phyloP scores from a whole-genome alignment of 495 filamentous ascomycete genomes.

The Annulohypoxylon nitens region DNA sequence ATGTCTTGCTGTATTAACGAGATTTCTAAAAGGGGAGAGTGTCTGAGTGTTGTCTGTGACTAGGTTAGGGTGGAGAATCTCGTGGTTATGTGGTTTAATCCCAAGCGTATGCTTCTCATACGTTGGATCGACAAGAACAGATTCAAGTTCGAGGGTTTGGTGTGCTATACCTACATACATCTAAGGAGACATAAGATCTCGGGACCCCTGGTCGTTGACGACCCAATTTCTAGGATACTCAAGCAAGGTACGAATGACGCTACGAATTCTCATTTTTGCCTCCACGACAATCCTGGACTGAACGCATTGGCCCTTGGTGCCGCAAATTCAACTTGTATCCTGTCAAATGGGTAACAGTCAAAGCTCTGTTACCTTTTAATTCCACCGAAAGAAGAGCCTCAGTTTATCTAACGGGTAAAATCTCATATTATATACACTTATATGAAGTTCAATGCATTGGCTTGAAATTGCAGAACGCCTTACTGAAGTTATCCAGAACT shows the following conservation, averaged over 20 bases:
- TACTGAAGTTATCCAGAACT: too few species aligned
- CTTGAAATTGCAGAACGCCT: too few species aligned
- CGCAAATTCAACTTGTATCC: not conserved
- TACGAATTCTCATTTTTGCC: not conserved
- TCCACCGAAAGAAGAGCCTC: not conserved
- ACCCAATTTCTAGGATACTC: not conserved
- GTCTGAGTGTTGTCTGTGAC: constrained; percentile 8
- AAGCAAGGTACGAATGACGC: constrained; percentile 5
- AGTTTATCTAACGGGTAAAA: too few species aligned
- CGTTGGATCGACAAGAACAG: constrained; percentile 1
- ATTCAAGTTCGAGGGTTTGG: not conserved
- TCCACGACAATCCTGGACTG: not conserved
- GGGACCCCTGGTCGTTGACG: not conserved
- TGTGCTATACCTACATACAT: not conserved
- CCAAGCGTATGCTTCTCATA: constrained; percentile 2
- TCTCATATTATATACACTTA: too few species aligned
- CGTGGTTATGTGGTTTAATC: not conserved
- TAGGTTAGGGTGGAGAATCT: constrained; percentile 16
- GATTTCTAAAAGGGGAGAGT: constrained; percentile 4
- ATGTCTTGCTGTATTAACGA: not conserved
- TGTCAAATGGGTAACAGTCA: not conserved
- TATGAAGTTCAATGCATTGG: too few species aligned
- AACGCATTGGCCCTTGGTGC: not conserved
- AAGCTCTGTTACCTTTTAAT: not conserved
- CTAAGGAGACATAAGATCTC: not conserved